Percentiles rank a stretch among this genome's conserved stretches.
Conservation (phyloP, 1,284 basidiomycete species). For the Irpex sp. region DNA sequence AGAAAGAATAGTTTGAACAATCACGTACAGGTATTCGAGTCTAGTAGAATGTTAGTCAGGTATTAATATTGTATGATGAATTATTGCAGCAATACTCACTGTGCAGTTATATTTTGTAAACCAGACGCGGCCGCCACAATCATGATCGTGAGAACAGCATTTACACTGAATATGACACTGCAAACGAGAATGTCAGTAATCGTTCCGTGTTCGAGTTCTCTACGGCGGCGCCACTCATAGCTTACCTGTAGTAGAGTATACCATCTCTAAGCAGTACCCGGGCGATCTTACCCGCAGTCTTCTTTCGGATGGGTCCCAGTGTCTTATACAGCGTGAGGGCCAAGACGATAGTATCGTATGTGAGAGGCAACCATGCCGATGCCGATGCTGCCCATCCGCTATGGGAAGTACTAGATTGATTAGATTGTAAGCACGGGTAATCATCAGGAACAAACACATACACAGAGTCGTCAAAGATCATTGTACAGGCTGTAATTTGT, state of each 20-base stretch:
- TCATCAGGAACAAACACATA: conserved; percentile 15
- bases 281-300: conserved; percentile 39
- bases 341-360: conserved; percentile 54
- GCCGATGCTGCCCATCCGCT: conserved; percentile 34
- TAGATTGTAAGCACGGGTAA: neutral
- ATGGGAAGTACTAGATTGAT: neutral
- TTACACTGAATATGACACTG: conserved; percentile 52
- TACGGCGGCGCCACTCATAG: no score
- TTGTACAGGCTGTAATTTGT: conserved; percentile 43
- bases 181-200: neutral
- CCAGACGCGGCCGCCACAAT: conserved; percentile 40
- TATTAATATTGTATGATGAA: neutral
- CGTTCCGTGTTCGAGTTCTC: neutral
- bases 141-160: conserved; percentile 49
- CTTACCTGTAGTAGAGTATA: conserved; percentile 49
- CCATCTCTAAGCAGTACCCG: conserved; percentile 51
- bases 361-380: conserved; percentile 52
- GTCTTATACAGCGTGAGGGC: conserved; percentile 44
- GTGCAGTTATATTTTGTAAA: conserved; percentile 49
- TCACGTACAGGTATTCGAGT: conserved; percentile 46
- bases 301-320: conserved; percentile 34
- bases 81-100: conserved; percentile 33
- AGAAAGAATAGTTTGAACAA: neutral
- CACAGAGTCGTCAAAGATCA: conserved; percentile 45
- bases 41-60: conserved; percentile 21